Conservation (phyloP, 2,329 filamentous ascomycete species). For the Claviceps citrina region DNA sequence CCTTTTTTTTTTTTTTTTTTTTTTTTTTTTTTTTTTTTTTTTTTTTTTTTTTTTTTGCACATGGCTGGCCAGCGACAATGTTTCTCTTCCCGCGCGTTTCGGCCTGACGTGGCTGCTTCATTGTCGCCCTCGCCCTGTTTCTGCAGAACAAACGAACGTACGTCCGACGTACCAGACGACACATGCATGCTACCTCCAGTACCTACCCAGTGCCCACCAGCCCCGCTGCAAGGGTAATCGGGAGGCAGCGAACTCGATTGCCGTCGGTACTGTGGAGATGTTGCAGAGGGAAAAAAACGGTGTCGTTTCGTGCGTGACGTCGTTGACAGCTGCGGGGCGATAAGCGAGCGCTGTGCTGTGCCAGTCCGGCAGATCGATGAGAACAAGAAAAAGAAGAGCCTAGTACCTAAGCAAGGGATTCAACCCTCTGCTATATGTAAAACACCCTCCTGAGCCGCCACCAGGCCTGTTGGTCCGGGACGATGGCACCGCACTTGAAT, state of each 20-base stretch:
- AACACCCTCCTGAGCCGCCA: too few species aligned
- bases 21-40: too few species aligned
- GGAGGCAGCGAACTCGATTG: background rate
- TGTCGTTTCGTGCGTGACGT: background rate
- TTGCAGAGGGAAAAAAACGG: background rate
- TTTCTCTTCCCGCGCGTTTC: background rate
- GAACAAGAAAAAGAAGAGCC: background rate
- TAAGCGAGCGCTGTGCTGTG: background rate
- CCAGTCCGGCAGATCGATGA: background rate
- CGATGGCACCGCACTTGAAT: conserved; percentile 2
- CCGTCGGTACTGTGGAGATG: background rate
- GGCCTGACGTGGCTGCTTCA: background rate
- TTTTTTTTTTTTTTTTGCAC: too few species aligned
- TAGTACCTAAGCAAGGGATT: too few species aligned
- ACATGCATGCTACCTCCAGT: too few species aligned
- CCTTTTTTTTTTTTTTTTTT: too few species aligned
- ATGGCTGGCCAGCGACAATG: conserved; percentile 3
- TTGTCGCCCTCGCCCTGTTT: background rate
- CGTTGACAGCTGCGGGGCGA: conserved; percentile 1
- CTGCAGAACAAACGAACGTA: background rate
- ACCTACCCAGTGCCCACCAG: too few species aligned
- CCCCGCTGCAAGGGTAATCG: too few species aligned
- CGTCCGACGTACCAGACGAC: background rate
- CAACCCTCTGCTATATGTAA: too few species aligned
- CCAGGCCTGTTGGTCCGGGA: background rate